A percentile compares a stretch with the other conserved stretches of the same genome.
These are phyloP conservation scores for Podospora bellae-mahoneyi DNA, from an alignment of 495 filamentous ascomycete species.

Conservation along the genomic window DNA sequence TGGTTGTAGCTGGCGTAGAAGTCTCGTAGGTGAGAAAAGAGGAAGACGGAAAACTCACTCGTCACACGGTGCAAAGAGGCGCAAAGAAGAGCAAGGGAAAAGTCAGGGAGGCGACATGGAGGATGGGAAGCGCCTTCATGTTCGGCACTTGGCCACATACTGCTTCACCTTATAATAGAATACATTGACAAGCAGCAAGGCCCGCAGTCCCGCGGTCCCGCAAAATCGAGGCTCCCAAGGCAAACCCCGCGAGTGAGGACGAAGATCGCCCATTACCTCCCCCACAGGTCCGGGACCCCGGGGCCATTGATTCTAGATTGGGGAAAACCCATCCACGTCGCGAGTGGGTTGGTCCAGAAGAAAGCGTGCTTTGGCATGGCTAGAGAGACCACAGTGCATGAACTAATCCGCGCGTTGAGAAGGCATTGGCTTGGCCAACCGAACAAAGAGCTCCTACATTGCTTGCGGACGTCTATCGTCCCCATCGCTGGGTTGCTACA, in stretches of 20 bases:
- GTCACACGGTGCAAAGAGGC: background rate
- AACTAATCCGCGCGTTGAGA: slow-evolving; percentile 3
- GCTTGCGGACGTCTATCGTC: background rate
- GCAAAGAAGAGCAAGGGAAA: background rate
- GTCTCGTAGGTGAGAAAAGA: background rate
- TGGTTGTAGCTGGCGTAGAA: too few relatives aligned
- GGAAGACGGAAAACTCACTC: background rate
- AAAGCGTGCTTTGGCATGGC: background rate
- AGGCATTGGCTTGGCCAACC: slow-evolving; percentile 16
- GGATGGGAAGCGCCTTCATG: background rate
- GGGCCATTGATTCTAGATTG: background rate
- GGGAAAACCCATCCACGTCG: background rate
- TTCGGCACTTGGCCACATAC: background rate
- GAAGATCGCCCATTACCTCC: background rate
- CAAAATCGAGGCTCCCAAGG: background rate
- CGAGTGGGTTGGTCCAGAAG: background rate
- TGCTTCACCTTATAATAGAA: background rate
- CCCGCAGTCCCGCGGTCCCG: background rate
- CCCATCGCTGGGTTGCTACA: background rate
- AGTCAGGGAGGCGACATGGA: background rate
- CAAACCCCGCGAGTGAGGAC: background rate
- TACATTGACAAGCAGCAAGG: background rate
- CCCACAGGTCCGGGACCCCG: slow-evolving; percentile 3
- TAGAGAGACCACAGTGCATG: slow-evolving; percentile 6
- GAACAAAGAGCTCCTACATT: background rate